Evolutionary conservation across 208 protist species (phyloP), one percentile per base, ranked within the genome.

Genomic region (Crithidia sp.): DNA sequence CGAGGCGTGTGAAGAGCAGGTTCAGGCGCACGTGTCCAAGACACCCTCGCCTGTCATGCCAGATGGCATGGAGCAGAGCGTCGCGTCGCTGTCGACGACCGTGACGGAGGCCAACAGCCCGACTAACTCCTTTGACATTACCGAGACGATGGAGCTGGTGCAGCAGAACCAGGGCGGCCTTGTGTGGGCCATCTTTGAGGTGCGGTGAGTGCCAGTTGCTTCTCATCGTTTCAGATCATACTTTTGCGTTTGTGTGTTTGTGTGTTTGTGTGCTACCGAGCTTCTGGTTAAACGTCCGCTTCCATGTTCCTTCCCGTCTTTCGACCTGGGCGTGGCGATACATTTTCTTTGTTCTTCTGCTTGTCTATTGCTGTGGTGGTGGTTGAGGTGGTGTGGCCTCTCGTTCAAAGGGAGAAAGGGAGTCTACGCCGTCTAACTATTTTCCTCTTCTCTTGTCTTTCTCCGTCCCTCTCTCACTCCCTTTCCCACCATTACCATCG

Each of bases 141-240:
- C 73, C 6, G 90, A 95, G 57, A 95, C 90, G 28, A 59, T 92
- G 5, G 73, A 82, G 0, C 71, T 95, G 3, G 81, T 95, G 66
- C 76, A 88, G 68, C 71, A 57, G 8, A 61, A 81, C 3, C 77
- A 91, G 28, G 87, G 87, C 14, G 87, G 87, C 57, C 77, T 95
- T 40, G 77, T 91, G 50, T 95, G 90, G 87, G 85, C 78, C 55
- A 82, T 95, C 55, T 94, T 94, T 76, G 82, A 92, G 56, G 86
- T 87, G 7, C 58, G 59, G 3, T 88, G 28, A 28, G 1, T 28
- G 28, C 28, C 28, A 28, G 28, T 1, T 28, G 28, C 28, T 28
- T 66, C 28, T 44, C 3, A 44, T 53, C 9, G 68, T 76, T 73
- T 61, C 52, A 16, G 44, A 37, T 57, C 9, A 47, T 50, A 64